Evolutionary conservation across 352 stramenopile species (phyloP).

Genomic region (Phytophthora brassicae): DNA sequence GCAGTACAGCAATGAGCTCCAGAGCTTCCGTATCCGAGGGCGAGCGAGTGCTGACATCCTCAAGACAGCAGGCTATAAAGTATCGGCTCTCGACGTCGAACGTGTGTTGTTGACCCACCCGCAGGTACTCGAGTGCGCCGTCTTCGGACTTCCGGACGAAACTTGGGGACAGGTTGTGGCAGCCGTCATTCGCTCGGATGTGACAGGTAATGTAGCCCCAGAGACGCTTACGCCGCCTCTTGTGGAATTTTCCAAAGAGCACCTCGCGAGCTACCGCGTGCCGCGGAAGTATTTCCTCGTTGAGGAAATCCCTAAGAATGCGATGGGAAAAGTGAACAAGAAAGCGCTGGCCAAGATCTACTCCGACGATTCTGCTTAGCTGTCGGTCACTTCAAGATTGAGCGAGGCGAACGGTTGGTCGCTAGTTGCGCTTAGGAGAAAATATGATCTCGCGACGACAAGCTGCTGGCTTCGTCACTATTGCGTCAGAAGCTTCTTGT

Average conservation of each 20-base stretch:
- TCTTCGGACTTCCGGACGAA: conserved; percentile 85
- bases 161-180: conserved; percentile 85
- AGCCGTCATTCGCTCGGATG: conserved; percentile 50
- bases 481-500: background rate
- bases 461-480: conserved; percentile 13
- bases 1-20: conserved; percentile 61
- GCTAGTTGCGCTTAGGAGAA: conserved; percentile 29
- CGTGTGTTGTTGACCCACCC: conserved; percentile 82
- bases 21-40: conserved; percentile 89
- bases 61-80: conserved; percentile 92
- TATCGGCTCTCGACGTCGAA: conserved; percentile 92
- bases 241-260: conserved; percentile 52
- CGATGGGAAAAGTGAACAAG: conserved; percentile 95
- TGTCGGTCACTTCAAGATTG: conserved; percentile 3
- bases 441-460: conserved; percentile 29
- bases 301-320: conserved; percentile 89
- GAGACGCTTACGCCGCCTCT: conserved; percentile 37
- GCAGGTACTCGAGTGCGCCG: conserved; percentile 76
- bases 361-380: conserved; percentile 19
- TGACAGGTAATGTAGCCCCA: conserved; percentile 9
- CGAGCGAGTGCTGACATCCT: conserved; percentile 91
- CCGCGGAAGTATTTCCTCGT: conserved; percentile 79
- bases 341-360: conserved; percentile 73
- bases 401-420: background rate
- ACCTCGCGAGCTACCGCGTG: conserved; percentile 84